These are phyloP conservation scores for Phallus indusiatus DNA, from an alignment of 768 basidiomycete species.

Conservation along the genomic window DNA sequence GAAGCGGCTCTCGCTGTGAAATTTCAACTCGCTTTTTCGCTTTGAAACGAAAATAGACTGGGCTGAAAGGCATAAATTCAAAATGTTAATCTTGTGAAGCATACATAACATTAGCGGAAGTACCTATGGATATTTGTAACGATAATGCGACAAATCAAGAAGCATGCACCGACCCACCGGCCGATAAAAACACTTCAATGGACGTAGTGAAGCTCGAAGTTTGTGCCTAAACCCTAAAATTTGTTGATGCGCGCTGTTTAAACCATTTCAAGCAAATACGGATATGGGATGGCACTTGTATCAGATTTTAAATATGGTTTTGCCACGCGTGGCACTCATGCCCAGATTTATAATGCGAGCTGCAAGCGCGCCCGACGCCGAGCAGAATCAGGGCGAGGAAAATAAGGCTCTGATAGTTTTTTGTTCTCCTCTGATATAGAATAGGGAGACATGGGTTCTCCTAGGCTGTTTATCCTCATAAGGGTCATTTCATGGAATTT, in stretches of 20 bases:
- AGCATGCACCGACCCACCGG: slow-evolving; percentile 86
- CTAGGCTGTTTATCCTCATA: slow-evolving; percentile 85
- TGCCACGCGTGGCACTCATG: slow-evolving; percentile 74
- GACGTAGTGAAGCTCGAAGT: slow-evolving; percentile 94
- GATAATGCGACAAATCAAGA: slow-evolving; percentile 88
- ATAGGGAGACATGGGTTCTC: slow-evolving; percentile 74
- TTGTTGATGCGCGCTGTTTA: not conserved
- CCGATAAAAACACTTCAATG: slow-evolving; percentile 90
- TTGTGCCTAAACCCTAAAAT: slow-evolving; percentile 61
- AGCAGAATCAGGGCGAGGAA: slow-evolving; percentile 80
- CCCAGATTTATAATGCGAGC: slow-evolving; percentile 85
- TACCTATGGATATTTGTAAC: slow-evolving; percentile 79
- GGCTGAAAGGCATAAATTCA: slow-evolving; percentile 81
- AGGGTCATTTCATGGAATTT: slow-evolving; percentile 81
- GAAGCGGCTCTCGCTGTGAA: slow-evolving; percentile 48
- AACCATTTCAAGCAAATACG: slow-evolving; percentile 63
- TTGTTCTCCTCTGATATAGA: not conserved
- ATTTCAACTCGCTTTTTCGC: slow-evolving; percentile 66
- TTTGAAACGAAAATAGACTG: slow-evolving; percentile 85
- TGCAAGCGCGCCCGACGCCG: slow-evolving; percentile 83
- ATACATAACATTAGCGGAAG: slow-evolving; percentile 48
- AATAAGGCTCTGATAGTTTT: not conserved
- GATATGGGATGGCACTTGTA: slow-evolving; percentile 89
- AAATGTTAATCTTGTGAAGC: slow-evolving; percentile 51
- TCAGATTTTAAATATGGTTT: slow-evolving; percentile 97